Percentiles rank a stretch among this genome's conserved stretches.
These are phyloP conservation scores for Mortierella sp. DNA, from an alignment of 371 early-diverging fungal genomes.

Conservation along the genomic window DNA sequence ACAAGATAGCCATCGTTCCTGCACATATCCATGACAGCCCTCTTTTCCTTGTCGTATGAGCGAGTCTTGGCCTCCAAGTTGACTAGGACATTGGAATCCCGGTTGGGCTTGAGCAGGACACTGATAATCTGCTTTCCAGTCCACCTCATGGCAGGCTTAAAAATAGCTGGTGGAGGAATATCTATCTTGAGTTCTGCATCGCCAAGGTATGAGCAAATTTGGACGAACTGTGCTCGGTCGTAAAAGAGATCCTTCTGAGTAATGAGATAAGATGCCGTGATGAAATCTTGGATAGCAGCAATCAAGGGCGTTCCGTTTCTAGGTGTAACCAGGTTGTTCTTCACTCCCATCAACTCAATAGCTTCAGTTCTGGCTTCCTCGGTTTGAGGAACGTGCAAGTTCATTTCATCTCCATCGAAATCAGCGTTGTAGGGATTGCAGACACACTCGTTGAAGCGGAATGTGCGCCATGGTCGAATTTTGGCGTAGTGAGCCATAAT, in stretches of 20 bases:
- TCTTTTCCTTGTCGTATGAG: conserved; percentile 75
- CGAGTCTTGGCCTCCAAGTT: conserved; percentile 93
- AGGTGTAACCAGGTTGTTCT: conserved; percentile 98
- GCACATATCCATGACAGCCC: conserved; percentile 81
- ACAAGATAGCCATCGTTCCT: conserved; percentile 92
- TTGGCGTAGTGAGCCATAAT: conserved; percentile 99
- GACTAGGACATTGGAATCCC: conserved; percentile 73
- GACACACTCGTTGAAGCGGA: conserved; percentile 99
- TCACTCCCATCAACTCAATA: conserved; percentile 97
- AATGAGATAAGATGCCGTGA: conserved; percentile 96
- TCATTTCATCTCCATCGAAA: conserved; percentile 99
- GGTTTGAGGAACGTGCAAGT: conserved; percentile 99
- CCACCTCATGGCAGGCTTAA: conserved; percentile 80
- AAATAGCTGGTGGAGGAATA: conserved; percentile 94
- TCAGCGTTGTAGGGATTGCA: conserved; percentile 99
- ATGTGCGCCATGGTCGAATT: conserved; percentile 97
- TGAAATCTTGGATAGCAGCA: conserved; percentile 99
- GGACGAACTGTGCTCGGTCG: conserved; percentile 93
- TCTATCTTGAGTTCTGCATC: conserved; percentile 87
- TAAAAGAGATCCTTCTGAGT: conserved; percentile 96
- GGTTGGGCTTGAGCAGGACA: conserved; percentile 91
- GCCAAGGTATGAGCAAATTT: conserved; percentile 89
- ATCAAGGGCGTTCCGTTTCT: conserved; percentile 99
- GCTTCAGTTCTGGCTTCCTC: conserved; percentile 99
- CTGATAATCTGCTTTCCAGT: conserved; percentile 86